Percentiles rank a stretch among this genome's conserved stretches.
phyloP scores from a whole-genome alignment of 352 stramenopile species.

The Pythium guiyangense region DNA sequence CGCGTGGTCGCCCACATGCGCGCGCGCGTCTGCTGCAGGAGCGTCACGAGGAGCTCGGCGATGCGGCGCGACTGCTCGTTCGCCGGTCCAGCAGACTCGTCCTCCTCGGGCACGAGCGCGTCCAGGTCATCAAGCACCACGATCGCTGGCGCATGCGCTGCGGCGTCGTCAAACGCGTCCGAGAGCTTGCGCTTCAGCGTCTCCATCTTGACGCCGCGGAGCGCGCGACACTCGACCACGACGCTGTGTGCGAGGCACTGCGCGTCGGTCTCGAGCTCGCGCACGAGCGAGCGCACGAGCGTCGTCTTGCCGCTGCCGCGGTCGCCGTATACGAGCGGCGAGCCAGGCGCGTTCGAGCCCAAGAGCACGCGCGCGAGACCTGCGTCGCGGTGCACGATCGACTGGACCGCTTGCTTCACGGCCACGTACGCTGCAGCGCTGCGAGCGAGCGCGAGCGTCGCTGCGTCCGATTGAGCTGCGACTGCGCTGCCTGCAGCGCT shows the following conservation, averaged over 20 bases:
- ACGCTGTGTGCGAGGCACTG: conserved; percentile 40
- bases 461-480: conserved; percentile 17
- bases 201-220: conserved; percentile 87
- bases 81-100: conserved; percentile 56
- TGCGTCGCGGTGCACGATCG: conserved; percentile 46
- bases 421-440: conserved; percentile 36
- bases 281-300: conserved; percentile 43
- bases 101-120: conserved; percentile 71
- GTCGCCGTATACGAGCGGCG: conserved; percentile 64
- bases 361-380: conserved; percentile 51
- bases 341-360: conserved; percentile 51
- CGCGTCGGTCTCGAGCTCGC: too few relatives aligned
- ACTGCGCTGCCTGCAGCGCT: background rate
- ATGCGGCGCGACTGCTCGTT: conserved; percentile 88
- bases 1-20: conserved; percentile 57
- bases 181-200: conserved; percentile 63
- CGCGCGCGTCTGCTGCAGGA: conserved; percentile 48
- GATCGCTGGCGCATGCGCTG: conserved; percentile 42
- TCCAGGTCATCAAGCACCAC: conserved; percentile 85
- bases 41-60: conserved; percentile 61
- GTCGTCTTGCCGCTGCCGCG: conserved; percentile 79
- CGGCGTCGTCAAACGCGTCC: conserved; percentile 50
- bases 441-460: conserved; percentile 33
- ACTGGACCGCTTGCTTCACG: conserved; percentile 37
- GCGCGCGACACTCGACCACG: conserved; percentile 57